Evolutionary conservation across 1,139 yeast species (phyloP), one percentile per base, ranked within the genome.

Genomic region (Kurtzmaniella natalensis): DNA sequence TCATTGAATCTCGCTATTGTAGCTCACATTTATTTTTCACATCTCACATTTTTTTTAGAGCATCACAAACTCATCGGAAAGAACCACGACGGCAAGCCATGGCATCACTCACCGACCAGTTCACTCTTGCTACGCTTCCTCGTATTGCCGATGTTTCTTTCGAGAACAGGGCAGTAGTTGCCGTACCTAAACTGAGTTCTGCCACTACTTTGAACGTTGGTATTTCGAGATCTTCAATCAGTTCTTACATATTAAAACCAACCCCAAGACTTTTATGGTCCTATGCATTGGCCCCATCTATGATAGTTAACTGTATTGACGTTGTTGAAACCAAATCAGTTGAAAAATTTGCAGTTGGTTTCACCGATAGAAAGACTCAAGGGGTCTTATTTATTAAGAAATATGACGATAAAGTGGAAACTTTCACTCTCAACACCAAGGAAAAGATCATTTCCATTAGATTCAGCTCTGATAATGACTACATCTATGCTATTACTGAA

Each of bases 231-330:
- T 82, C 94, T 29, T 78, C 83, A 36, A 68, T 88, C 34, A 77
- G 86, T 14, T 76, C 81, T 37, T 83, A 81, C 51, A 64, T 83
- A 22, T 70, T 85, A 34, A 78, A 76, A 46, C 96, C 96, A 24
- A 78, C 94, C 9, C 95, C 95, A 10, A 82, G 78, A 49, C 62
- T 85, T 46, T 62, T 78, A 28, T 83, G 92, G 83, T 78, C 87
- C 1, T 72, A 75, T 49, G 76, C 92, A 4, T 65, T 84, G 26
- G 73, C 87, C 4, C 92, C 92, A 4, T 68, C 73, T 9, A 66
- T 76, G 18, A 43, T 59, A 1, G 71, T 81, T 16, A 64, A 64
- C 38, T 61, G 69, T 39, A 56, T 70, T 57, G 73, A 61, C 37
- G 66, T 66, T 20, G 63, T 55, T 27, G 48, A 50, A 7, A 39